Base-by-base conservation (phyloP, 495 filamentous ascomycete species). In the Schizothecium vesticola region DNA sequence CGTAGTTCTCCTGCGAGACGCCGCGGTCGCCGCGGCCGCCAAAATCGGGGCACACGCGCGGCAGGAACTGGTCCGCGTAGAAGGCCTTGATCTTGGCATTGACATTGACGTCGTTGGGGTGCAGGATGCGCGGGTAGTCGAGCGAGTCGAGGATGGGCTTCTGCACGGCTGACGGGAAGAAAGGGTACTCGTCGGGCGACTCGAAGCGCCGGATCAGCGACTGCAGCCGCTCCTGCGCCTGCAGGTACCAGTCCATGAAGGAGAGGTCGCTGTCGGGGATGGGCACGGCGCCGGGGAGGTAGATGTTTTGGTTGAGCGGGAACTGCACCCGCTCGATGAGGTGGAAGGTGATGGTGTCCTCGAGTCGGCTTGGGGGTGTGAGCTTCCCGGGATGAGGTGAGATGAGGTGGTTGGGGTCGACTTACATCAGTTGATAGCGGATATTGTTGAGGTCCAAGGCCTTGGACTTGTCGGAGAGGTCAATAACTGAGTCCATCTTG, bases 281-380 rank as follows among this genome's bases (percentile, higher is more conserved):
- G 29, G 83, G 82, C 36, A 97, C 85, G n/a, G 91, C 92, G 68
- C 90, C 91, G 26, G 92, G 83, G 5, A 79, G 75, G 81, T 99
- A 99, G 78, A 99, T 92, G 75, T 90, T 92, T 63, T 85, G 82
- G 83, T 97, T 98, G 65, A 94, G 84, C 0, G 94, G 94, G 79
- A 99, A 99, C 81, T 99, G 96, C 33, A 94, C 96, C 25, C 96
- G 91, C 78, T 99, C 96, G 76, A 99, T 99, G 24, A 98, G 83
- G 81, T 98, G 92, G 82, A 97, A 99, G 74, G 91, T 97, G 75
- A 99, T 98, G 67, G 96, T 98, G 76, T 99, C 96, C 82, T 99
- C 95, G 22, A 97, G 85, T 55, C 95, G 95, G 71, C 94, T 97
- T 51, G 33, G 59, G 24, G n/a, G 58, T 59, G 23, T 26, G 25